These are phyloP conservation scores for Ceratonia siliqua DNA, from an alignment of 306 rosid genomes.

Conservation along the genomic window DNA sequence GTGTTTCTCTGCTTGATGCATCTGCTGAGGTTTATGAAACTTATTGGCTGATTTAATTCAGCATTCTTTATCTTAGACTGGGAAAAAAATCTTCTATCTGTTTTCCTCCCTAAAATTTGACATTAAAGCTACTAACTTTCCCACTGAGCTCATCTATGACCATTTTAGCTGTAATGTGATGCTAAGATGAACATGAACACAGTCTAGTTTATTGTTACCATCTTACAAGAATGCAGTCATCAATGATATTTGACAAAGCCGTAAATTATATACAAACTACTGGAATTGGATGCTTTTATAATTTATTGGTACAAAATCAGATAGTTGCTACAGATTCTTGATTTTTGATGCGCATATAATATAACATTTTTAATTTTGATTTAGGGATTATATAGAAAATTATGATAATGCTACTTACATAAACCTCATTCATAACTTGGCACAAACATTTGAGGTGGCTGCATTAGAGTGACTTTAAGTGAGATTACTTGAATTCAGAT, in stretches of 20 bases:
- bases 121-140: not conserved
- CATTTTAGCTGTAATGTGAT: not conserved
- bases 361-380: slow-evolving; percentile 9
- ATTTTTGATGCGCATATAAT: not conserved
- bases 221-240: not conserved
- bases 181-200: not conserved
- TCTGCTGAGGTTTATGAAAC: not conserved
- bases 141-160: not conserved
- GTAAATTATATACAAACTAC: not conserved
- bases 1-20: not conserved
- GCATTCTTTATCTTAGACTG: not conserved
- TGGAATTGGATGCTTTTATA: not conserved
- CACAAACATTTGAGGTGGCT: too few relatives aligned
- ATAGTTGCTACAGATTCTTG: not conserved
- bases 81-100: not conserved
- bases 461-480: too few relatives aligned
- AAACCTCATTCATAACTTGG: too few relatives aligned
- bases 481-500: too few relatives aligned
- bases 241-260: not conserved
- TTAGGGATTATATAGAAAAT: not conserved
- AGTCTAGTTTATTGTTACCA: not conserved
- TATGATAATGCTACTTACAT: too few relatives aligned
- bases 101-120: not conserved
- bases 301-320: not conserved
- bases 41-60: not conserved